Evolutionary conservation across 164 flowering plant species (phyloP), one percentile per base, ranked within the genome.

Genomic region (Chimonanthus praecox): DNA sequence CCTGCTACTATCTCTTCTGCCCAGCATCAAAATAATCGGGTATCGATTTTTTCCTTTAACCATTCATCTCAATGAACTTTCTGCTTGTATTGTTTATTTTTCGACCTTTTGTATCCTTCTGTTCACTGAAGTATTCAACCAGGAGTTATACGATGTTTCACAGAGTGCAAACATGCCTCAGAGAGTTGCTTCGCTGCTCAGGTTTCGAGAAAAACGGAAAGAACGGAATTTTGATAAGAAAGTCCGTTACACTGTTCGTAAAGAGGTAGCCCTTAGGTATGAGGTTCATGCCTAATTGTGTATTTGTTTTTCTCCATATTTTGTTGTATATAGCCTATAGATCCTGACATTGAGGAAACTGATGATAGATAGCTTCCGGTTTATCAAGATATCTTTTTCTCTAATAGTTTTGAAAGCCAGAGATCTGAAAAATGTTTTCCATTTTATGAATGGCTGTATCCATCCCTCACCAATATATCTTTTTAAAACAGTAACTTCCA

Each of bases 1-100:
- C 77, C 88, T 78, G 72, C 82, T 70, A 50, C 66, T 45, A 46
- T 70, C 20, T 69, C 82, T 18, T 62, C 77, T 8, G 6, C 79
- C 10, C 58, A 72, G 11, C 69, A 77, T 46, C 85, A 81, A 60
- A 85, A 76, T 68, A 88, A 77, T 54, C 81, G 81, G n/a, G 94
- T 88, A 88, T 75, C 64, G 1, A 46, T 49, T 43, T 71, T n/a
- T 16, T 16, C 46, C 2, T 62, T 62, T 54, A 69, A 49, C n/a
- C 16, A 13, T 54, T 54, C 16, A 54, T 20, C 63, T 67, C 4
- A 68, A 50, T 10, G 6, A 7, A 11, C 46, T 61, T 63, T 33
- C 62, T 7, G 48, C 9, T 49, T 73, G 20, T 58, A 15, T 58
- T 43, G 2, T 13, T 72, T 48, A 45, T 74, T 74, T 58, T 44